phyloP scores from a whole-genome alignment of 768 basidiomycete species.

The Kwoniella sp. region DNA sequence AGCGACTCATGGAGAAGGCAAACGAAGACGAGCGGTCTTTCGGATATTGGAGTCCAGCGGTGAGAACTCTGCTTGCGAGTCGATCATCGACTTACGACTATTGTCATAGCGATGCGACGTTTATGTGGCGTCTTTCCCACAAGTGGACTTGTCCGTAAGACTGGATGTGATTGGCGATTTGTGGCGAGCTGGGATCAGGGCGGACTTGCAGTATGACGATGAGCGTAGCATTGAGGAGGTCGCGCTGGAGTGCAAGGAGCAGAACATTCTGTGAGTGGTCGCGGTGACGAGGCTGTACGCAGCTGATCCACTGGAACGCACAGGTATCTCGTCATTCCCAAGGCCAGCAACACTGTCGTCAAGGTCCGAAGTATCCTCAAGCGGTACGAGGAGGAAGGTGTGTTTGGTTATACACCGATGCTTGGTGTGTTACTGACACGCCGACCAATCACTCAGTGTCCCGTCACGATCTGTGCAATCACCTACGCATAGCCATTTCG shows the following conservation, averaged over 20 bases:
- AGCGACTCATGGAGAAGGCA: slow-evolving; percentile 37
- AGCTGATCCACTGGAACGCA: not conserved
- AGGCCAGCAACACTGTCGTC: slow-evolving; percentile 34
- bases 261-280: slow-evolving; percentile 43
- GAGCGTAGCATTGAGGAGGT: slow-evolving; percentile 42
- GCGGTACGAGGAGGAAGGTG: slow-evolving; percentile 44
- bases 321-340: slow-evolving; percentile 44
- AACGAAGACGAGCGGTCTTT: slow-evolving; percentile 42
- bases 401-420: not conserved
- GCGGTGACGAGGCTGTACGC: too few relatives aligned
- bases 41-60: slow-evolving; percentile 44
- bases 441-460: slow-evolving; percentile 25
- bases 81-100: not conserved
- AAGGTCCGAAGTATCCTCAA: slow-evolving; percentile 41
- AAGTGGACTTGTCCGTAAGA: slow-evolving; percentile 34
- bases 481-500: slow-evolving; percentile 33
- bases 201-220: slow-evolving; percentile 50
- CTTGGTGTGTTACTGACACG: not conserved
- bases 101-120: slow-evolving; percentile 42
- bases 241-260: slow-evolving; percentile 39
- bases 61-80: slow-evolving; percentile 12
- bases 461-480: slow-evolving; percentile 38
- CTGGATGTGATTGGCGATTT: slow-evolving; percentile 42
- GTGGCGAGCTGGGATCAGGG: slow-evolving; percentile 45
- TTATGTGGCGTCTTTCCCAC: slow-evolving; percentile 38